A percentile compares a stretch with the other conserved stretches of the same genome.
These are phyloP conservation scores for Peronospora destructor DNA, from an alignment of 352 stramenopile species.

Conservation along the genomic window DNA sequence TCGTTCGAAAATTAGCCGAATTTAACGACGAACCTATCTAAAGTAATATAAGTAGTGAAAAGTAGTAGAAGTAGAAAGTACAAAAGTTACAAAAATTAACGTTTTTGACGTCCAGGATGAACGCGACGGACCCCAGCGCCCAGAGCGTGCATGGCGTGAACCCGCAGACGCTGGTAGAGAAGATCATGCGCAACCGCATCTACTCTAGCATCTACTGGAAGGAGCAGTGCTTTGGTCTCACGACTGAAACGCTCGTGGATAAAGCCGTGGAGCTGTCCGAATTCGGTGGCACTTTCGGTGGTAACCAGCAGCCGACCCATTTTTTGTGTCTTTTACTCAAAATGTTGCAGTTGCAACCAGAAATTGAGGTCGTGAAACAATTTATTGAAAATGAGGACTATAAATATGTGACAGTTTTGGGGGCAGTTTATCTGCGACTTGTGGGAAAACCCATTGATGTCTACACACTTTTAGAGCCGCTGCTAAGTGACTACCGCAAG, in stretches of 20 bases:
- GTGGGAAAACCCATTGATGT: constrained; percentile 89
- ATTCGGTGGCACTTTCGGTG: constrained; percentile 91
- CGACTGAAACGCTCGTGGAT: constrained; percentile 92
- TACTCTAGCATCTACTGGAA: constrained; percentile 96
- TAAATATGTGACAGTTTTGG: constrained; percentile 95
- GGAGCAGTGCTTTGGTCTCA: constrained; percentile 96
- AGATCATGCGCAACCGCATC: constrained; percentile 97
- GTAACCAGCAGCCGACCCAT: constrained; percentile 91
- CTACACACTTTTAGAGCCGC: constrained; percentile 91
- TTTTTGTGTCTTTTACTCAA: constrained; percentile 98
- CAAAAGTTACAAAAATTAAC: not conserved
- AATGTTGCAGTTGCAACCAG: constrained; percentile 96
- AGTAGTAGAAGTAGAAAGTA: too few relatives aligned
- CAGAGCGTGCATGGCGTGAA: constrained; percentile 93
- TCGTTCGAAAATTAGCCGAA: constrained; percentile 6
- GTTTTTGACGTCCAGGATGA: constrained; percentile 31
- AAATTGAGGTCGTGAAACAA: constrained; percentile 89
- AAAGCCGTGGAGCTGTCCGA: constrained; percentile 92
- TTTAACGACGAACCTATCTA: not conserved
- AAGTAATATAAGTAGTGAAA: not conserved
- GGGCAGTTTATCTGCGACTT: constrained; percentile 95
- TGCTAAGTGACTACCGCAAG: constrained; percentile 96
- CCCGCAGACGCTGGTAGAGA: constrained; percentile 97
- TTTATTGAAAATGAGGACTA: constrained; percentile 98
- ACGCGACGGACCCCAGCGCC: constrained; percentile 89